A percentile compares a stretch with the other conserved stretches of the same genome.
Evolutionary conservation across 2,329 filamentous ascomycete species (phyloP).

Genomic region (Ophiostoma ips): DNA sequence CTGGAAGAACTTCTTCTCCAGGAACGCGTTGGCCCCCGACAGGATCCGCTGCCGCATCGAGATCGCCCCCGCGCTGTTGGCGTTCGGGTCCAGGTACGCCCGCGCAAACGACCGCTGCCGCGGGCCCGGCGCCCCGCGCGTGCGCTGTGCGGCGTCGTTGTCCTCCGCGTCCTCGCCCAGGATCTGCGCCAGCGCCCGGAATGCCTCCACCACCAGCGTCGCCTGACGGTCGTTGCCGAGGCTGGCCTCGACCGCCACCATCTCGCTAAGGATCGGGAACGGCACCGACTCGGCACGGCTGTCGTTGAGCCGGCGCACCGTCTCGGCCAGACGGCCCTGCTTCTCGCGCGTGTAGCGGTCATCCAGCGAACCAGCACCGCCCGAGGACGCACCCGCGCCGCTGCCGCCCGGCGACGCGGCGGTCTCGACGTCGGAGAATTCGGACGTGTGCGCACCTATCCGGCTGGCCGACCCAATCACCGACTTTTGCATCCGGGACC

Average conservation of each 20-base stretch:
- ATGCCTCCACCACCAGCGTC: conserved; percentile 66
- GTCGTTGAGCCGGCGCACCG: conserved; percentile 65
- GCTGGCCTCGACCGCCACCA: conserved; percentile 52
- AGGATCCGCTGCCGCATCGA: conserved; percentile 67
- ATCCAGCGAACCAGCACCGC: conserved; percentile 37
- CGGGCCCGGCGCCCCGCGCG: conserved; percentile 46
- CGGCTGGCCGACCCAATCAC: conserved; percentile 71
- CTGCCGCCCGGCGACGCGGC: conserved; percentile 29
- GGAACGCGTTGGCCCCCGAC: conserved; percentile 60
- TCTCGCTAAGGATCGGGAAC: conserved; percentile 63
- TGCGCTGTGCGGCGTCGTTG: conserved; percentile 13
- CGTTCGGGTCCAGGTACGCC: conserved; percentile 63
- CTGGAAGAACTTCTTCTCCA: conserved; percentile 69
- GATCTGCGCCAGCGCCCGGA: conserved; percentile 66
- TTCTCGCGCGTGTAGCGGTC: conserved; percentile 71
- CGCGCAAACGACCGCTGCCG: conserved; percentile 63
- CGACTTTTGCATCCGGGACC: conserved; percentile 62
- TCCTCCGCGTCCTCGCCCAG: conserved; percentile 57
- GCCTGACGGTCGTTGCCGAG: conserved; percentile 47
- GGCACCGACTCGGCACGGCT: conserved; percentile 50
- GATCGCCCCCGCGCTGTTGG: conserved; percentile 48
- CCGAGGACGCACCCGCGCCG: neutral
- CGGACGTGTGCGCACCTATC: conserved; percentile 47
- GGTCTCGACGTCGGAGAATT: conserved; percentile 56
- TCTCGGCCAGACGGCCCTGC: conserved; percentile 66